These are phyloP conservation scores for Rhytidhysteron rufulum DNA, from an alignment of 2,329 filamentous ascomycete genomes.

Conservation along the genomic window DNA sequence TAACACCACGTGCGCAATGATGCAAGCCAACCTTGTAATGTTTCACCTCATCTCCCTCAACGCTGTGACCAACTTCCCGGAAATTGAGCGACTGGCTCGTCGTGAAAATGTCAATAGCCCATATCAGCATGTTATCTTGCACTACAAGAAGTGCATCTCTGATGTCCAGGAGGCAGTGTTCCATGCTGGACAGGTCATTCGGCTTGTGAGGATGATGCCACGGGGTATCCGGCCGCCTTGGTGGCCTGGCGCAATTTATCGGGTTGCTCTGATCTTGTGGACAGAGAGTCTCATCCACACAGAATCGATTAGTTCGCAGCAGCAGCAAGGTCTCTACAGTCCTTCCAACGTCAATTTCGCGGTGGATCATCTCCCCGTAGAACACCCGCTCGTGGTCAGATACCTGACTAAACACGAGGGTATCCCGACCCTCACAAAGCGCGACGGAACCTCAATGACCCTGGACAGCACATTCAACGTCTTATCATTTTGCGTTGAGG, in stretches of 20 bases:
- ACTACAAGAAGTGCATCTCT: slow-evolving; percentile 60
- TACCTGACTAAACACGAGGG: slow-evolving; percentile 54
- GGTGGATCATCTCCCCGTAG: slow-evolving; percentile 48
- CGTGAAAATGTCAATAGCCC: slow-evolving; percentile 56
- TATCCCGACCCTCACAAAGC: slow-evolving; percentile 48
- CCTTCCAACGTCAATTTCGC: slow-evolving; percentile 39
- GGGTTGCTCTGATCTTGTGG: slow-evolving; percentile 62
- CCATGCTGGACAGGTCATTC: slow-evolving; percentile 65
- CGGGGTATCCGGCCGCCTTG: slow-evolving; percentile 60
- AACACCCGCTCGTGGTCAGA: slow-evolving; percentile 49
- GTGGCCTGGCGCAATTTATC: slow-evolving; percentile 69
- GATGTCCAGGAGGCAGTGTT: slow-evolving; percentile 62
- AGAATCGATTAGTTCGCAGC: slow-evolving; percentile 38
- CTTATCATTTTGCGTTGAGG: slow-evolving; percentile 49
- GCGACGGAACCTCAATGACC: slow-evolving; percentile 45
- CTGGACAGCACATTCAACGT: slow-evolving; percentile 48
- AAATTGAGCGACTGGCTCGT: slow-evolving; percentile 64
- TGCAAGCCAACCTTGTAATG: slow-evolving; percentile 62
- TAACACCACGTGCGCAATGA: slow-evolving; percentile 57
- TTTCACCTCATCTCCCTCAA: slow-evolving; percentile 70
- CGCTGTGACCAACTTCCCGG: slow-evolving; percentile 62
- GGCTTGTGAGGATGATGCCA: slow-evolving; percentile 59
- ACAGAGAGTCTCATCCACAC: slow-evolving; percentile 55
- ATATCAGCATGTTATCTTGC: slow-evolving; percentile 53
- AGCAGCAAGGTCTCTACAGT: slow-evolving; percentile 34